Conservation (phyloP, 1,284 basidiomycete species). For the Quambalaria eucalypti region DNA sequence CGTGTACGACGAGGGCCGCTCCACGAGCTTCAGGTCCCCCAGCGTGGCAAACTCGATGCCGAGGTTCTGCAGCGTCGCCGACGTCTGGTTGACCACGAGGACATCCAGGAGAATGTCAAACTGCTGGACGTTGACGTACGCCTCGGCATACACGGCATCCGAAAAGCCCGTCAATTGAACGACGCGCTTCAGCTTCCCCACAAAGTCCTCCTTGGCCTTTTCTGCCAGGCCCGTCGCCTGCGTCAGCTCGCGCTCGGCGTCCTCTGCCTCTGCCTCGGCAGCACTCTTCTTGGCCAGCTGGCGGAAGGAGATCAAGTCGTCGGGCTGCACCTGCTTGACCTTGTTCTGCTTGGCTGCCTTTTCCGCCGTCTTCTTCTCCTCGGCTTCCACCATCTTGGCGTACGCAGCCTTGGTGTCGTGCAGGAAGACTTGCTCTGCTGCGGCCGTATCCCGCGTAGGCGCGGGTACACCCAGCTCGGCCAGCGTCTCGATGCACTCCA, state of each 20-base stretch:
- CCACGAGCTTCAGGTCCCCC: constrained; percentile 93
- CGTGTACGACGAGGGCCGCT: constrained; percentile 83
- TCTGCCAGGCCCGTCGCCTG: constrained; percentile 80
- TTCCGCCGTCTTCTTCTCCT: constrained; percentile 58
- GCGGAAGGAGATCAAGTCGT: constrained; percentile 83
- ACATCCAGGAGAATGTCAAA: constrained; percentile 93
- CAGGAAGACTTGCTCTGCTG: constrained; percentile 72
- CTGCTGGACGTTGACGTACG: constrained; percentile 94
- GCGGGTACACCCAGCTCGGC: constrained; percentile 48
- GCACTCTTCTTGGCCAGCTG: constrained; percentile 89
- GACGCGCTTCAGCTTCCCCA: constrained; percentile 88
- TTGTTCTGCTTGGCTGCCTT: constrained; percentile 70
- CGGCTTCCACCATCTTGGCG: constrained; percentile 88
- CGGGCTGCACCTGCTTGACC: constrained; percentile 70
- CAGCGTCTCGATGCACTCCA: constrained; percentile 90
- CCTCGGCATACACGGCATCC: constrained; percentile 95
- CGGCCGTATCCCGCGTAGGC: constrained; percentile 53
- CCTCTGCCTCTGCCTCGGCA: constrained; percentile 47
- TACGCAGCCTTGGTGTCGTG: constrained; percentile 86
- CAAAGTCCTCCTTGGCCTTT: constrained; percentile 75
- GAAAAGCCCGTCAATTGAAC: constrained; percentile 97
- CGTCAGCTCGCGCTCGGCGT: constrained; percentile 82
- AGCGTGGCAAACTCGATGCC: constrained; percentile 95
- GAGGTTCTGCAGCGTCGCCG: constrained; percentile 89
- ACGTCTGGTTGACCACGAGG: constrained; percentile 90